Conservation (phyloP, 2,329 filamentous ascomycete genomes). For the Fusarium coicis region DNA sequence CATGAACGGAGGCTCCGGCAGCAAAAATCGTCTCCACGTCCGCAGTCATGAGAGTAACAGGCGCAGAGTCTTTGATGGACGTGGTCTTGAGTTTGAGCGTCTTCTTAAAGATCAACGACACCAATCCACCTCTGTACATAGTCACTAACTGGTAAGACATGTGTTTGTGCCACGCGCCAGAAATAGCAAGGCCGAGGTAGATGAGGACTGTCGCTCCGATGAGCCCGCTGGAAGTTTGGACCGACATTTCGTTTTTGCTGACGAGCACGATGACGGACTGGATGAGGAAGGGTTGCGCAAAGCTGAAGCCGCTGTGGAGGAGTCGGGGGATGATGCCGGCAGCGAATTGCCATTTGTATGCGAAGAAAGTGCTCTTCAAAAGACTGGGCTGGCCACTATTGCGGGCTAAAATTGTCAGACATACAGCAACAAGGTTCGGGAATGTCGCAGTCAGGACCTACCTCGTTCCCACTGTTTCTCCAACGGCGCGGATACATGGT, state of each 20-base stretch:
- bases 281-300: slow-evolving; percentile 59
- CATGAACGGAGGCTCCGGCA: slow-evolving; percentile 46
- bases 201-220: slow-evolving; percentile 55
- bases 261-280: slow-evolving; percentile 49
- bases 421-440: accelerated
- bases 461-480: slow-evolving; percentile 40
- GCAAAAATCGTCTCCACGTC: slow-evolving; percentile 53
- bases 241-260: slow-evolving; percentile 41
- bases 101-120: slow-evolving; percentile 62
- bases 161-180: slow-evolving; percentile 48
- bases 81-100: slow-evolving; percentile 49
- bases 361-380: slow-evolving; percentile 40
- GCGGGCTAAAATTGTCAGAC: slow-evolving; percentile 4
- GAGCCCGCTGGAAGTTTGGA: slow-evolving; percentile 50
- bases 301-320: slow-evolving; percentile 53
- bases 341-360: slow-evolving; percentile 46
- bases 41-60: slow-evolving; percentile 59
- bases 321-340: slow-evolving; percentile 52
- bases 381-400: slow-evolving; percentile 40
- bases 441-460: not conserved
- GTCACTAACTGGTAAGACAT: slow-evolving; percentile 50
- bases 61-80: slow-evolving; percentile 49
- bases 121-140: slow-evolving; percentile 50
- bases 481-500: slow-evolving; percentile 28
- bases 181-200: slow-evolving; percentile 56